Percentiles rank a stretch among this genome's conserved stretches.
These are phyloP conservation scores for Venturia carpophila DNA, from an alignment of 2,329 filamentous ascomycete species.

Conservation along the genomic window DNA sequence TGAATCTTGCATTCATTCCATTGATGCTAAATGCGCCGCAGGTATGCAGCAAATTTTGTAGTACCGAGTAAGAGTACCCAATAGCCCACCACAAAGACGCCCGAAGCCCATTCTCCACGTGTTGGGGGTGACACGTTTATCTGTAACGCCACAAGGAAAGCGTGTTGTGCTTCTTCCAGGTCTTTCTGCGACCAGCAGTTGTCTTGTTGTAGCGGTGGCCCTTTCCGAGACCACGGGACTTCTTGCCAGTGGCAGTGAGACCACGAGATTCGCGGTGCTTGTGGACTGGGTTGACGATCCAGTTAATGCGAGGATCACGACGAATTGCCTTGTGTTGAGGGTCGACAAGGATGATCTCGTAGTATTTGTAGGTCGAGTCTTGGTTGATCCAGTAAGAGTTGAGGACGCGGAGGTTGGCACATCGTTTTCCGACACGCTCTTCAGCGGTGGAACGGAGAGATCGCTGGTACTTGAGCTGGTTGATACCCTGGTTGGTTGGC, in stretches of 20 bases:
- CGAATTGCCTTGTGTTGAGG: conserved; percentile 99
- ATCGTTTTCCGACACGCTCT: conserved; percentile 98
- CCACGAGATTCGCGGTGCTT: conserved; percentile 99
- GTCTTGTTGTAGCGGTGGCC: conserved; percentile 99
- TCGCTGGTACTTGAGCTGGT: conserved; percentile 99
- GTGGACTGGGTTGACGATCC: conserved; percentile 99
- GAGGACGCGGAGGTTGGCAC: conserved; percentile 97
- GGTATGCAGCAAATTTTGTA: not conserved
- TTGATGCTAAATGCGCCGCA: conserved; percentile 6
- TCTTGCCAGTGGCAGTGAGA: conserved; percentile 98
- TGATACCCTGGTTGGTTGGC: conserved; percentile 99
- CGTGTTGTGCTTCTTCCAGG: conserved; percentile 99
- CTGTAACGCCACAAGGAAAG: conserved; percentile 98
- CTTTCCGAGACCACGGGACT: conserved; percentile 98
- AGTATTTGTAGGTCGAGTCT: conserved; percentile 99
- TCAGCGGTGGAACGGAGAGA: conserved; percentile 96
- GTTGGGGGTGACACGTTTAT: conserved; percentile 41
- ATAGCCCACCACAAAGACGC: conserved; percentile 10
- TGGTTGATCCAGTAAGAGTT: conserved; percentile 99
- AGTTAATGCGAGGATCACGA: conserved; percentile 98
- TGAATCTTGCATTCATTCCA: conserved; percentile 9
- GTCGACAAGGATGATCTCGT: conserved; percentile 98
- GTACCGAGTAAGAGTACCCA: not conserved
- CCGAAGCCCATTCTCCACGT: conserved; percentile 4
- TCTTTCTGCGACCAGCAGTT: conserved; percentile 93